Percentiles rank a stretch among this genome's conserved stretches.
Evolutionary conservation across 495 filamentous ascomycete genomes (phyloP).

Genomic region (Podospora australis): DNA sequence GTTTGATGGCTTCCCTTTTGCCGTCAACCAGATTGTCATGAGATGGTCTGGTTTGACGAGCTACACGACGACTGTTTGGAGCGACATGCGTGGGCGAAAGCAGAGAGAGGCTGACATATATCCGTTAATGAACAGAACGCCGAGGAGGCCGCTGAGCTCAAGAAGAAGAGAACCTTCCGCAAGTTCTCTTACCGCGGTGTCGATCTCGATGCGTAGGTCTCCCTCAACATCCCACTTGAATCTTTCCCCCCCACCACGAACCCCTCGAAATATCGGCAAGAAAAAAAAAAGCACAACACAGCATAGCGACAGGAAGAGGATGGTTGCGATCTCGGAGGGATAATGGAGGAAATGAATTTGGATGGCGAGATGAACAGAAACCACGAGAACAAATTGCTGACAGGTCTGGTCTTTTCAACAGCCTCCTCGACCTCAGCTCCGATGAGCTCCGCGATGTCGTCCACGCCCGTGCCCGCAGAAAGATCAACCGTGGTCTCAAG

Average conservation of each 20-base stretch:
- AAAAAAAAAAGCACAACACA: not conserved
- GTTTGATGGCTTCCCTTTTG: conserved; percentile 31
- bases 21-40: too few species aligned
- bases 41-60: too few species aligned
- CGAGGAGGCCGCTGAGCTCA: conserved; percentile 95
- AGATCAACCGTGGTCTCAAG: conserved; percentile 99
- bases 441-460: conserved; percentile 99
- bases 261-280: not conserved
- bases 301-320: not conserved
- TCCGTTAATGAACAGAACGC: conserved; percentile 54
- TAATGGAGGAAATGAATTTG: not conserved
- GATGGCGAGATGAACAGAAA: not conserved
- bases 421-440: conserved; percentile 93
- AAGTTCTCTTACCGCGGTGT: conserved; percentile 99
- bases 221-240: conserved; percentile 8
- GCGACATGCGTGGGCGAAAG: not conserved
- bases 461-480: conserved; percentile 94
- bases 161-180: conserved; percentile 98
- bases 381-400: conserved; percentile 13
- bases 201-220: conserved; percentile 92
- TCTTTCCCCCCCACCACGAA: not conserved
- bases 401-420: conserved; percentile 17
- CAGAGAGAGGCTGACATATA: not conserved
- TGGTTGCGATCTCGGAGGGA: not conserved
- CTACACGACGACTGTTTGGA: conserved; percentile 1